Evolutionary conservation across 116 monocot genomes (phyloP), one percentile per base, ranked within the genome.

Genomic region (Posidonia oceanica): DNA sequence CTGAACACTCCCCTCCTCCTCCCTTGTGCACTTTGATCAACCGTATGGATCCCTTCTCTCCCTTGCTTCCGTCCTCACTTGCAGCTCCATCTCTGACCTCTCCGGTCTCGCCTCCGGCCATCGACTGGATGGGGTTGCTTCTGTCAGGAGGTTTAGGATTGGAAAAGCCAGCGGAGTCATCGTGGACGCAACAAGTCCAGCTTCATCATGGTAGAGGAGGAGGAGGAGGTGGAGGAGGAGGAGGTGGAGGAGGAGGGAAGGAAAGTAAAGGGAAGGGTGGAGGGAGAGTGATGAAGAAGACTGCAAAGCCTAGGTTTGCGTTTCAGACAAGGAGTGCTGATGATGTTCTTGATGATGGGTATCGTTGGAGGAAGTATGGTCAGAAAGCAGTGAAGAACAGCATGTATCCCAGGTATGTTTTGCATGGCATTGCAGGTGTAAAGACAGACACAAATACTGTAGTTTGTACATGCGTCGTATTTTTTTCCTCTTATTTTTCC

Each of bases 321-420:
- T 94, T 94, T 64, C 94, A 85, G 72, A 94, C 94, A 14, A 75
- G 82, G 83, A 94, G 94, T 40, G 76, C 40, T 5, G 81, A 87
- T 39, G 90, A 94, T 52, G 81, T 90, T 54, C 83, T 94, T 0
- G 94, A 94, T 36, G 94, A 94, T 15, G 94, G 94, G 10, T 94
- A 90, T 36, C 72, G 90, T 51, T 94, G 94, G 94, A 83, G 90
- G 77, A 94, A 94, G 77, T 94, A 94, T 58, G 90, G 90, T 7
- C 90, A 94, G 85, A 94, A 94, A 58, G 89, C 94, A 3, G 94
- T 94, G 48, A 94, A 94, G 87, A 94, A 90, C 76, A 90, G 85
- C 74, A 42, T 21, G 3, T 72, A 70, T 51, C 90, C 94, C 70
- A 94, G 94, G 94, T 94, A 13, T 13, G 71, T 48, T 20, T 67